Percentiles rank a stretch among this genome's conserved stretches.
phyloP scores from a whole-genome alignment of 2,329 filamentous ascomycete genomes.

The Colletotrichum sp. region DNA sequence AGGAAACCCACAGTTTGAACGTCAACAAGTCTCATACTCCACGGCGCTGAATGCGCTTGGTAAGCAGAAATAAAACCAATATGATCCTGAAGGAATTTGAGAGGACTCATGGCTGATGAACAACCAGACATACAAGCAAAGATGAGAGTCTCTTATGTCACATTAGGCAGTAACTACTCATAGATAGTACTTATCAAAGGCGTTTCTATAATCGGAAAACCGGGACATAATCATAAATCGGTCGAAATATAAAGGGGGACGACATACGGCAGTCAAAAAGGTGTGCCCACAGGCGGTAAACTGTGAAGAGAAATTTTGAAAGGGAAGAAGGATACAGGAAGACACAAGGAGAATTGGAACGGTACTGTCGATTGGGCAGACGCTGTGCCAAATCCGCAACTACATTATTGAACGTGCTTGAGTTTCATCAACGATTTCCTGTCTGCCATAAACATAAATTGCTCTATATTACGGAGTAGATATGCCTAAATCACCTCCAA shows the following conservation, averaged over 20 bases:
- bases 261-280: no score
- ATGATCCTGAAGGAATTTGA: fast-evolving
- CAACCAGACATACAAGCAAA: background rate
- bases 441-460: background rate
- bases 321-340: background rate
- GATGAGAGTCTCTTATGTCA: background rate
- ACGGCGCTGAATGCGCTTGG: background rate
- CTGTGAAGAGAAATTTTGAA: fast-evolving
- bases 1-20: background rate
- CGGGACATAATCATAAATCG: fast-evolving
- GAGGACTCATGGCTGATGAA: background rate
- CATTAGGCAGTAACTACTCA: background rate
- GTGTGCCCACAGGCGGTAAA: no score
- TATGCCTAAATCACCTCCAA: background rate
- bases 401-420: background rate
- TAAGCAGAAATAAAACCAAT: background rate
- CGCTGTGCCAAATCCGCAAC: background rate
- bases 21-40: background rate
- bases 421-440: background rate
- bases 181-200: background rate
- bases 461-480: background rate
- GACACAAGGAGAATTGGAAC: background rate
- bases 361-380: background rate
- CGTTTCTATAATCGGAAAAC: background rate
- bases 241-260: background rate